Percentiles rank a stretch among this genome's conserved stretches.
Conservation (phyloP, 768 basidiomycete genomes). For the Rickenella mellea region DNA sequence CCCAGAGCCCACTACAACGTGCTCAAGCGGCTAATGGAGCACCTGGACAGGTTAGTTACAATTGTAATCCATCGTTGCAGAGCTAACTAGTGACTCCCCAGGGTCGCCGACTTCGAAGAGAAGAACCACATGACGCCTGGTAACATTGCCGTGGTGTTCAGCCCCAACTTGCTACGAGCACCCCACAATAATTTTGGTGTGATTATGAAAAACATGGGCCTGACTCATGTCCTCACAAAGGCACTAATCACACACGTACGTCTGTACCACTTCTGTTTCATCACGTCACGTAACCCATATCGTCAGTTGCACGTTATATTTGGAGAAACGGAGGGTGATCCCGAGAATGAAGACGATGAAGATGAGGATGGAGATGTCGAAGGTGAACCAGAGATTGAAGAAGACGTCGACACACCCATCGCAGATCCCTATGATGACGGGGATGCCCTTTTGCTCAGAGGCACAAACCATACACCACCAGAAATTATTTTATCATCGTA, state of each 20-base stretch:
- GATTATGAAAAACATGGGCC: constrained; percentile 73
- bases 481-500: no score
- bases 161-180: constrained; percentile 69
- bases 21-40: constrained; percentile 70
- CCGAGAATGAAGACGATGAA: constrained; percentile 30
- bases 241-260: constrained; percentile 68
- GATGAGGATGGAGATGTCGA: constrained; percentile 50
- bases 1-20: constrained; percentile 71
- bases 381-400: no score
- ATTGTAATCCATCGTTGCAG: neutral
- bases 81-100: constrained; percentile 15
- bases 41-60: constrained; percentile 58
- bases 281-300: constrained; percentile 25
- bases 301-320: constrained; percentile 47
- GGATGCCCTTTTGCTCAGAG: no score
- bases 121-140: constrained; percentile 87
- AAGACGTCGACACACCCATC: constrained; percentile 57
- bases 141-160: constrained; percentile 78
- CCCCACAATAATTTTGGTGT: constrained; percentile 71
- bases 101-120: constrained; percentile 84
- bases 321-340: constrained; percentile 45
- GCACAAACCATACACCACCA: no score
- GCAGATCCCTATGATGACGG: no score
- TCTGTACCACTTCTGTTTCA: constrained; percentile 6
- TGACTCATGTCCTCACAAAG: constrained; percentile 68